Percentiles rank a stretch among this genome's conserved stretches.
Evolutionary conservation across 75 land plant species (phyloP).

Genomic region (Cupressus sempervirens): DNA sequence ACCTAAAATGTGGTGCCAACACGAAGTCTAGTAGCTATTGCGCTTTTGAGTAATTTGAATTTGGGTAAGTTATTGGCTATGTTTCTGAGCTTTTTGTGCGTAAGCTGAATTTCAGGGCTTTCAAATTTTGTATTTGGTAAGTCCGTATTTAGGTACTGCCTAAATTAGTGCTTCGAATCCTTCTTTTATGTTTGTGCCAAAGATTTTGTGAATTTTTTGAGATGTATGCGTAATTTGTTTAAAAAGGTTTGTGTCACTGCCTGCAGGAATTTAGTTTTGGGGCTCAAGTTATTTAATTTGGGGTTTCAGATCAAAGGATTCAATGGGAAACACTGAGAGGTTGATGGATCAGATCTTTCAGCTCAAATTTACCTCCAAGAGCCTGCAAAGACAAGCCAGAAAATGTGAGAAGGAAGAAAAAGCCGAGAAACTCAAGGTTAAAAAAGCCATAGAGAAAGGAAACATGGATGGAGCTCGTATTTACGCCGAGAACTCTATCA

Average conservation of each 20-base stretch:
- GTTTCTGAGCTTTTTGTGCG: background rate
- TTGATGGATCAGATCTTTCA: constrained; percentile 86
- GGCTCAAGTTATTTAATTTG: background rate
- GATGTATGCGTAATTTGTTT: background rate
- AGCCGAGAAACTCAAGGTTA: constrained; percentile 82
- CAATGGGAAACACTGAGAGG: constrained; percentile 69
- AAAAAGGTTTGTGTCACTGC: background rate
- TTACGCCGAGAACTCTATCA: constrained; percentile 88
- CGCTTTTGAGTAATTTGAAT: background rate
- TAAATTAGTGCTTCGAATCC: background rate
- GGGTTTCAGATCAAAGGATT: background rate
- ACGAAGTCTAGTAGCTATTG: background rate
- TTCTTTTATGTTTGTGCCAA: background rate
- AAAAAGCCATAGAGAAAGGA: constrained; percentile 95
- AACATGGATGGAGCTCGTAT: constrained; percentile 94
- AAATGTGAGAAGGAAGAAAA: constrained; percentile 97
- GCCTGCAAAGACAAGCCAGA: constrained; percentile 69
- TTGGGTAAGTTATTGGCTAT: background rate
- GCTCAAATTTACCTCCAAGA: constrained; percentile 82
- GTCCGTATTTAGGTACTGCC: background rate
- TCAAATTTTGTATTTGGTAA: background rate
- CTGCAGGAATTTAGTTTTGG: background rate
- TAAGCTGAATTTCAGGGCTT: background rate
- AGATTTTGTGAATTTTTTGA: background rate
- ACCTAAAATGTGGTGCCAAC: background rate